Conservation (phyloP, 2,329 filamentous ascomycete genomes). For the Pyricularia sp. region DNA sequence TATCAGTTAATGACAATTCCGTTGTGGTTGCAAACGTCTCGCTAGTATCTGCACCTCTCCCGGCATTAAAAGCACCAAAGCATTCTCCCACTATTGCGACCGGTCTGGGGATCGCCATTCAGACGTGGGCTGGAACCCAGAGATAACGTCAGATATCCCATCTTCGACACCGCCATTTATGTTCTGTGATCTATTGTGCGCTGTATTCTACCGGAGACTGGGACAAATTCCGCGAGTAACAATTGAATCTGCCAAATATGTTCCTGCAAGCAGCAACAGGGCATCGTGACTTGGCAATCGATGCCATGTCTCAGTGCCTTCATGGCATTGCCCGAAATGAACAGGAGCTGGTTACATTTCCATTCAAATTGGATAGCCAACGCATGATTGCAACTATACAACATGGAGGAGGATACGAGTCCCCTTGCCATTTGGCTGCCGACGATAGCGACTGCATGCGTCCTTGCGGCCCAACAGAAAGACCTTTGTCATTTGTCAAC, state of each 20-base stretch:
- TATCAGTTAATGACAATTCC: neutral
- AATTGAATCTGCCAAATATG: neutral
- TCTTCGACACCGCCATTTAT: neutral
- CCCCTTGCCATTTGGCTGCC: neutral
- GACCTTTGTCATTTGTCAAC: neutral
- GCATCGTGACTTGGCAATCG: neutral
- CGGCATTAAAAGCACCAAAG: neutral
- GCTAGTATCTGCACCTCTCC: neutral
- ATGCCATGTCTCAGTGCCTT: neutral
- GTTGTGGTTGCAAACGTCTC: neutral
- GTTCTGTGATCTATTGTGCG: neutral
- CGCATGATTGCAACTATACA: neutral
- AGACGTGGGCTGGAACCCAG: neutral
- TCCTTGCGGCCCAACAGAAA: neutral
- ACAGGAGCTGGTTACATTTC: neutral
- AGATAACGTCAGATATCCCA: neutral
- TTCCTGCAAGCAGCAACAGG: neutral
- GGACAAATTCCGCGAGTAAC: neutral
- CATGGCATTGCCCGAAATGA: neutral
- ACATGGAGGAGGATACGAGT: neutral
- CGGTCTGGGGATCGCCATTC: neutral
- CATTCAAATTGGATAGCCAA: neutral
- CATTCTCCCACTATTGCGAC: neutral
- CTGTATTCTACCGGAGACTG: neutral
- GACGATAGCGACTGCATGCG: neutral